A percentile compares a stretch with the other conserved stretches of the same genome.
Conservation (phyloP, 2,329 filamentous ascomycete species). For the Stachybotrys echinatus region DNA sequence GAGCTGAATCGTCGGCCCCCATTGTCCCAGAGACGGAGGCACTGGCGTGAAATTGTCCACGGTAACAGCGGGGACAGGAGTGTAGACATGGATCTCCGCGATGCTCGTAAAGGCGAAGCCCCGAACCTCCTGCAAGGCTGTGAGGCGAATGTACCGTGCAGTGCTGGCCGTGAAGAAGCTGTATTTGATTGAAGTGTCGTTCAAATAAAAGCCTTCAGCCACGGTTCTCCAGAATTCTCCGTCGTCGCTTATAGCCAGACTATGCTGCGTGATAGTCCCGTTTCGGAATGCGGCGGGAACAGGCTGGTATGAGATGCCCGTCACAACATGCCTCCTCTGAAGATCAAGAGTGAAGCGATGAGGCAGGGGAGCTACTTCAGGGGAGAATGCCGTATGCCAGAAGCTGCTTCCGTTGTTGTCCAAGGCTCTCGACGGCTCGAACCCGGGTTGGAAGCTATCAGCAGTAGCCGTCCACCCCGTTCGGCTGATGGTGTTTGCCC, state of each 20-base stretch:
- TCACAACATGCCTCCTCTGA: neutral
- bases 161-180: constrained; percentile 1
- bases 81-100: constrained; percentile 2
- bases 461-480: constrained; percentile 1
- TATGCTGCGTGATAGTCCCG: neutral
- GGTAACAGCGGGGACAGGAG: neutral
- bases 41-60: neutral
- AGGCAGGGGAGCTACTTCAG: neutral
- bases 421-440: neutral
- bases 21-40: neutral
- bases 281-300: neutral
- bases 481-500: neutral
- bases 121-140: neutral
- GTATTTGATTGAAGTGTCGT: neutral
- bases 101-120: neutral
- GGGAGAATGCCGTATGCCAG: neutral
- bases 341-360: neutral
- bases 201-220: neutral
- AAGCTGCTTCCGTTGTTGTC: neutral
- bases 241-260: neutral
- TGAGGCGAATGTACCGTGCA: neutral
- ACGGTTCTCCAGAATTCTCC: neutral
- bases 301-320: neutral
- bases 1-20: constrained; percentile 1
- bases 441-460: constrained; percentile 1